phyloP scores from a whole-genome alignment of 192 early-diverging fungal species.

The Phycomyces blakesleeanus region DNA sequence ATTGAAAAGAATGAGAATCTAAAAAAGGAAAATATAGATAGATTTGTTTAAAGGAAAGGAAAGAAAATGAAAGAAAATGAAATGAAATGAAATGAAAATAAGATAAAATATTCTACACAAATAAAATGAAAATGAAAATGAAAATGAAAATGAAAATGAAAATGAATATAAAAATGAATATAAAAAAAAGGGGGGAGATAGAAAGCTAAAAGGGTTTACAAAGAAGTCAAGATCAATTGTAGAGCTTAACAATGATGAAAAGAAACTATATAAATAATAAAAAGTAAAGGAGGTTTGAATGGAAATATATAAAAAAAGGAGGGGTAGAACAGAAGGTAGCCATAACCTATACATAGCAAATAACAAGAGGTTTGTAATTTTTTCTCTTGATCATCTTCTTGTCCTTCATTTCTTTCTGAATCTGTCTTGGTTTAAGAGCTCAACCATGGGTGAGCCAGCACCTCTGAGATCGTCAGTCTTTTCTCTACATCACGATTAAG shows the following conservation, averaged over 20 bases:
- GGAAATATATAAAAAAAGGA: too few relatives aligned
- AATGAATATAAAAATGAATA: background rate
- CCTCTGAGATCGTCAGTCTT: constrained; percentile 73
- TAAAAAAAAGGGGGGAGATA: background rate
- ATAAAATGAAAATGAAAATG: background rate
- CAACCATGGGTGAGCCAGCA: constrained; percentile 75
- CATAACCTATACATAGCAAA: background rate
- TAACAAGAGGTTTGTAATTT: background rate
- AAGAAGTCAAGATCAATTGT: background rate
- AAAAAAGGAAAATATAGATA: too few relatives aligned
- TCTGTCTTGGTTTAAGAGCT: too few relatives aligned
- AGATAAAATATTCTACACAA: background rate
- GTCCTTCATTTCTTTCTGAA: too few relatives aligned
- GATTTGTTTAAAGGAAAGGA: too few relatives aligned
- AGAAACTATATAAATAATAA: background rate
- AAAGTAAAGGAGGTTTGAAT: background rate
- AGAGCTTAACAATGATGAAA: background rate
- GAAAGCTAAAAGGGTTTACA: background rate
- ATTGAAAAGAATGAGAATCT: too few relatives aligned
- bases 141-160: background rate
- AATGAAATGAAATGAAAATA: too few relatives aligned
- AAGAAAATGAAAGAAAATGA: too few relatives aligned
- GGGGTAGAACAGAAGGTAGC: too few relatives aligned
- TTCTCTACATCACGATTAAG: constrained; percentile 63
- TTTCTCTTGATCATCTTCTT: background rate